Conservation (phyloP, 306 rosid genomes). For the Trifolium fragiferum region DNA sequence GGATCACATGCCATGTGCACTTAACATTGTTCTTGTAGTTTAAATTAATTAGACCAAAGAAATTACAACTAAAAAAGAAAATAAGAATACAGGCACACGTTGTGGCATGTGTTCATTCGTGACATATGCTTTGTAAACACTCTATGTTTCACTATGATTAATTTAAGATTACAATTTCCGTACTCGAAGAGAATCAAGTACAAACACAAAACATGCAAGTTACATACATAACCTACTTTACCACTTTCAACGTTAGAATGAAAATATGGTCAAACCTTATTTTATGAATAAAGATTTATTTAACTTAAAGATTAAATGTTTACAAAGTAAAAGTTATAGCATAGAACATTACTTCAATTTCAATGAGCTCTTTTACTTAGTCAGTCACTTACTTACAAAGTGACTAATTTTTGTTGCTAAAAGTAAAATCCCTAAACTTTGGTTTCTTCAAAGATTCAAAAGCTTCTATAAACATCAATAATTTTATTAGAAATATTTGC, state of each 20-base stretch:
- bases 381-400: no score
- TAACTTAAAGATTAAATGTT: no score
- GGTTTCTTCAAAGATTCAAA: neutral
- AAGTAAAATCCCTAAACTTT: no score
- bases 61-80: conserved; percentile 29
- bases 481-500: no score
- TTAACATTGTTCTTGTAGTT: conserved; percentile 25
- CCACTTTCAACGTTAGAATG: conserved; percentile 34
- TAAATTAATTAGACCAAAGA: conserved; percentile 27
- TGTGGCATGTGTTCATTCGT: conserved; percentile 47
- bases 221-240: neutral
- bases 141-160: conserved; percentile 4
- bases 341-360: no score
- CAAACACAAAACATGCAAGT: neutral
- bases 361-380: no score
- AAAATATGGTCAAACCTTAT: conserved; percentile 33
- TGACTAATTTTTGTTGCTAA: no score
- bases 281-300: neutral
- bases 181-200: neutral
- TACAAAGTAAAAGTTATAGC: no score
- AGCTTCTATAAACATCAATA: neutral
- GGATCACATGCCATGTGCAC: conserved; percentile 42
- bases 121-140: conserved; percentile 39
- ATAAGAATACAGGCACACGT: conserved; percentile 42
- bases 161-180: conserved; percentile 43